Evolutionary conservation across 2,329 filamentous ascomycete genomes (phyloP).

Genomic region (Emergomyces orientalis): DNA sequence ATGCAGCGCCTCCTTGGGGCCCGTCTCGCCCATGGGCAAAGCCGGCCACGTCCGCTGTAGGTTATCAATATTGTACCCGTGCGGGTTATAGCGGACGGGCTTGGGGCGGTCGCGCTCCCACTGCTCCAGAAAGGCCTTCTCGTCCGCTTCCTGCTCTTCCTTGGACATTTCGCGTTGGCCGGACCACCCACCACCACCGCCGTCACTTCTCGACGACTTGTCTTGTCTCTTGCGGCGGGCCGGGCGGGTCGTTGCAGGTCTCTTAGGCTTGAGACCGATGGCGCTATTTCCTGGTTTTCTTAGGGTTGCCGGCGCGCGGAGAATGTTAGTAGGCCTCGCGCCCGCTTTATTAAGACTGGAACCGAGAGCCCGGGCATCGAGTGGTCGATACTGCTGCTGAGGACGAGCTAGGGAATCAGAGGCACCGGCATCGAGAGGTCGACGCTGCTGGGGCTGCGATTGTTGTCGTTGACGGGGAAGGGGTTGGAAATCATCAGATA

Average conservation of each 20-base stretch:
- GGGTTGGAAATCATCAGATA: neutral
- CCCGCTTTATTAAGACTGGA: slow-evolving; percentile 10
- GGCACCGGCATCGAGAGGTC: neutral
- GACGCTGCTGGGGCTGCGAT: neutral
- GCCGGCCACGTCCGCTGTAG: slow-evolving; percentile 34
- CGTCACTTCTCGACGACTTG: slow-evolving; percentile 10
- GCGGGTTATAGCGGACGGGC: slow-evolving; percentile 29
- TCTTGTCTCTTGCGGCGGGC: slow-evolving; percentile 12
- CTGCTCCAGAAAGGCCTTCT: slow-evolving; percentile 27
- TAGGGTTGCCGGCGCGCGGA: slow-evolving; percentile 22
- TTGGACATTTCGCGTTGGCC: slow-evolving; percentile 3
- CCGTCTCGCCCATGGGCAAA: slow-evolving; percentile 25
- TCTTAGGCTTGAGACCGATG: neutral
- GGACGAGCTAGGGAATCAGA: neutral
- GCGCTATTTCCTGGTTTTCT: slow-evolving; percentile 10
- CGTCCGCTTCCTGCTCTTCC: slow-evolving; percentile 16
- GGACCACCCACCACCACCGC: neutral
- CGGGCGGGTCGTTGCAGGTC: neutral
- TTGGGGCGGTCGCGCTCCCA: slow-evolving; percentile 23
- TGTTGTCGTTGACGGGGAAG: slow-evolving; percentile 15
- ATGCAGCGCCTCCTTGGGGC: slow-evolving; percentile 23
- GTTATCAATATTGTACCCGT: slow-evolving; percentile 24
- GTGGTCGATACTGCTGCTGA: slow-evolving; percentile 15
- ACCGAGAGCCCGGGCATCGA: slow-evolving; percentile 32
- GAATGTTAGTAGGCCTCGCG: slow-evolving; percentile 23